Evolutionary conservation across 2,329 filamentous ascomycete genomes (phyloP).

Genomic region (Fusarium keratoplasticum): DNA sequence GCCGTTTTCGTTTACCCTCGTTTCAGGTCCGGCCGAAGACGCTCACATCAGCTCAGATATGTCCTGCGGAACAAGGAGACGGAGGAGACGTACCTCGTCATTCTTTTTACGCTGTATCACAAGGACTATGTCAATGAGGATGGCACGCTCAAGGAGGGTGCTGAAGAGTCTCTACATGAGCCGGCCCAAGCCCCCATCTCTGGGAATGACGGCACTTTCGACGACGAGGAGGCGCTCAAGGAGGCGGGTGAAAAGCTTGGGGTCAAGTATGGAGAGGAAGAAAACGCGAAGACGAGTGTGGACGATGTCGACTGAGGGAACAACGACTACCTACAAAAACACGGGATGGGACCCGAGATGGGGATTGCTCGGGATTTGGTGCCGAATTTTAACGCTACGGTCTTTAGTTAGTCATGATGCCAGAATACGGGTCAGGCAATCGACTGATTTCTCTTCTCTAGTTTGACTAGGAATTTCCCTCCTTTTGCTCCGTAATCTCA

Average conservation of each 20-base stretch:
- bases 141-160: conserved; percentile 62
- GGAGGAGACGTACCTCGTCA: conserved; percentile 80
- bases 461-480: background rate
- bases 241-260: conserved; percentile 54
- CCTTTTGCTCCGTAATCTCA: background rate
- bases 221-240: conserved; percentile 52
- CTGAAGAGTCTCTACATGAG: conserved; percentile 44
- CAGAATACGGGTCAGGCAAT: background rate
- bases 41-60: conserved; percentile 90
- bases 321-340: background rate
- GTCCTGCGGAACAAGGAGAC: conserved; percentile 86
- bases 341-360: background rate
- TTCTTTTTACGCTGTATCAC: conserved; percentile 82
- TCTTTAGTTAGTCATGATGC: background rate
- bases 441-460: background rate
- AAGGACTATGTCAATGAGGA: conserved; percentile 73
- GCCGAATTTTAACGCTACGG: background rate
- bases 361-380: background rate
- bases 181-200: conserved; percentile 1
- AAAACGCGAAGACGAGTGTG: conserved; percentile 44
- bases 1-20: conserved; percentile 35
- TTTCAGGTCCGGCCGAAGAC: conserved; percentile 57
- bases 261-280: conserved; percentile 38
- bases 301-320: conserved; percentile 58
- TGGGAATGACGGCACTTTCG: conserved; percentile 41